Conservation (phyloP, 192 early-diverging fungal genomes). For the Coemansia biformis region DNA sequence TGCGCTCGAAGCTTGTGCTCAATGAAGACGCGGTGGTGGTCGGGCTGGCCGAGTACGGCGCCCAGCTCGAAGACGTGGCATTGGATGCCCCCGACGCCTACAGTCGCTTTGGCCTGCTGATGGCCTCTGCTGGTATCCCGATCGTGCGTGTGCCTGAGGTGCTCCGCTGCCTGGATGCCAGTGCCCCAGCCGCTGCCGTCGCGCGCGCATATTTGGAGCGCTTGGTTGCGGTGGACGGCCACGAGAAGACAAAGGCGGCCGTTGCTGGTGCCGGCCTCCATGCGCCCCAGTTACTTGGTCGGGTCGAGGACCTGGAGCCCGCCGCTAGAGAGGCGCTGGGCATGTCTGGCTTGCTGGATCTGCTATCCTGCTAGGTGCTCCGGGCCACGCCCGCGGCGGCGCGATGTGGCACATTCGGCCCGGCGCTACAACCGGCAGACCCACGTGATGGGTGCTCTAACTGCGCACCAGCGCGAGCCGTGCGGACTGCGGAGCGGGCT, state of each 20-base stretch:
- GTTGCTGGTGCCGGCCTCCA: neutral
- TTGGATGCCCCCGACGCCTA: conserved; percentile 61
- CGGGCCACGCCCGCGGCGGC: no score
- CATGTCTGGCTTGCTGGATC: no score
- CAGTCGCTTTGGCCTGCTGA: conserved; percentile 53
- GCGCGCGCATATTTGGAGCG: conserved; percentile 4
- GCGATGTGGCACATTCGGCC: no score
- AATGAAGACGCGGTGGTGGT: conserved; percentile 16
- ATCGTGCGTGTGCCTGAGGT: neutral
- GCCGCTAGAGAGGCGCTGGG: no score
- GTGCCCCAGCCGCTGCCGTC: neutral
- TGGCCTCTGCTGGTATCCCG: conserved; percentile 48
- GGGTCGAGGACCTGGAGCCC: no score
- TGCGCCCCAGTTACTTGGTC: neutral
- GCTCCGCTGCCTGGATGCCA: neutral
- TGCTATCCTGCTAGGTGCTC: no score
- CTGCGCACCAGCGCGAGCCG: no score
- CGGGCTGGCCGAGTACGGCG: conserved; percentile 44
- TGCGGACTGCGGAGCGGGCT: no score
- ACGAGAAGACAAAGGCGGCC: neutral
- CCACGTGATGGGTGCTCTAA: no score
- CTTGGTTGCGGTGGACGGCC: neutral
- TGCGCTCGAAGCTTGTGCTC: neutral
- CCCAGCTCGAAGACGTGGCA: conserved; percentile 57
- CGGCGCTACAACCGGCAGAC: no score